These are phyloP conservation scores for Cytospora chrysosperma DNA, from an alignment of 2,329 filamentous ascomycete species.

Conservation along the genomic window DNA sequence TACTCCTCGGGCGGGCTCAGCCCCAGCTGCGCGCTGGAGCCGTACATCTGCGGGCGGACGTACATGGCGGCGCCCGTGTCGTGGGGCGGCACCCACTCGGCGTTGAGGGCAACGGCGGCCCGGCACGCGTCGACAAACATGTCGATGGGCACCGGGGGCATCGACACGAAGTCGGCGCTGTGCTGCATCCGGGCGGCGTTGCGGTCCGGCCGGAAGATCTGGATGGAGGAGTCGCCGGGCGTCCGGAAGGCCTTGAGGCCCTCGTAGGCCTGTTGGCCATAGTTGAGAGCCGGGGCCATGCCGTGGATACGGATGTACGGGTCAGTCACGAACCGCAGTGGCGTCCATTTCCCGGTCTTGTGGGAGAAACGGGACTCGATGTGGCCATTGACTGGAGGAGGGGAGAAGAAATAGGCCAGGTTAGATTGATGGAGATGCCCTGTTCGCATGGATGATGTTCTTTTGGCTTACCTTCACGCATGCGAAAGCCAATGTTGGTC, in stretches of 20 bases:
- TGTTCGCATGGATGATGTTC: no score
- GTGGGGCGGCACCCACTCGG: constrained; percentile 86
- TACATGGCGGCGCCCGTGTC: constrained; percentile 90
- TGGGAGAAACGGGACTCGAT: constrained; percentile 82
- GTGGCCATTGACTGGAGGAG: constrained; percentile 79
- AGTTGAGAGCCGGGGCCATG: constrained; percentile 94
- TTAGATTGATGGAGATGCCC: no score
- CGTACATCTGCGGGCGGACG: constrained; percentile 84
- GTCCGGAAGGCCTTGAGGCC: constrained; percentile 95
- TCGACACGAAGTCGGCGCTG: constrained; percentile 78
- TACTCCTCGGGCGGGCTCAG: constrained; percentile 88
- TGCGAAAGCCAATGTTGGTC: constrained; percentile 87
- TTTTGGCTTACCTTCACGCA: constrained; percentile 81
- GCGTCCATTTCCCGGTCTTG: constrained; percentile 72
- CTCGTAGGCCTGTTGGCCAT: constrained; percentile 96
- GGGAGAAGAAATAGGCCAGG: not conserved
- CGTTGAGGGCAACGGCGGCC: constrained; percentile 83
- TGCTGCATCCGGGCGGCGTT: constrained; percentile 85
- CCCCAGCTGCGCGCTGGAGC: constrained; percentile 81
- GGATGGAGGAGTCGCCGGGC: constrained; percentile 67
- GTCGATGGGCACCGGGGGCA: constrained; percentile 74
- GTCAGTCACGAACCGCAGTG: constrained; percentile 75
- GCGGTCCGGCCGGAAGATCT: constrained; percentile 82
- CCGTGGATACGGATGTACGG: constrained; percentile 88
- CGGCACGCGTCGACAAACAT: constrained; percentile 75